Base-by-base conservation (phyloP, 139 green algal species). In the Pycnococcus provasolii region DNA sequence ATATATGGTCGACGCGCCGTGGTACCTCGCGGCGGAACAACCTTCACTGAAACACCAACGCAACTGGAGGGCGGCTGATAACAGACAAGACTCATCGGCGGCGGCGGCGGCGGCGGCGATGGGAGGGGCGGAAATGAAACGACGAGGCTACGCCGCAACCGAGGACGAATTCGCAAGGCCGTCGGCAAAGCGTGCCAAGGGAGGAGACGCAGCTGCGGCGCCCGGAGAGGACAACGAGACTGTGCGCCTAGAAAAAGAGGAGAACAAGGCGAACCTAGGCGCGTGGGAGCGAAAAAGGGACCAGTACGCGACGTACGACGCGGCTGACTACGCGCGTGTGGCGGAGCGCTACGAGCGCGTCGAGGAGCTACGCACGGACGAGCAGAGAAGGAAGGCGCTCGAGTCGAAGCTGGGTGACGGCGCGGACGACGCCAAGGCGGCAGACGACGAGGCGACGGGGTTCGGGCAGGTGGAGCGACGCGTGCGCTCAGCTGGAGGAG, bases 91-190 rank as follows among this genome's bases (percentile, higher is more conserved):
- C 26, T 26, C 26, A 26, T 26, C 26, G 26, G 26, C 26, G 26
- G 26, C 26, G 26, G 26, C 26, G 26, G 26, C 26, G 26, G 26
- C 26, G 26, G 26, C 26, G 26, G 26, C 26, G 26, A 26, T 26
- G 26, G 26, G 26, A 26, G 26, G 26, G 26, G 26, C 26, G 26
- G 26, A 26, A 26, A 26, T 26, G 26, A 26, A 26, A 26, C 26
- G 26, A 26, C 26, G 26, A 26, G 26, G 26, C 26, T 26, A 26
- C 26, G 26, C 26, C 26, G 26, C 26, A 26, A 88, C 84, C 9
- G 95, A 94, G 68, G 88, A 97, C 73, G 98, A 93, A 74, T 70
- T 97, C 74, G 93, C 98, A 67, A 77, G 93, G 41, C 93, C 93
- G 11, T 77, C 93, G n/a, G 77, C 62, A 53, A 84, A 88, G 63